phyloP scores from a whole-genome alignment of 2,329 filamentous ascomycete genomes.

The Neopestalotiopsis sp. region DNA sequence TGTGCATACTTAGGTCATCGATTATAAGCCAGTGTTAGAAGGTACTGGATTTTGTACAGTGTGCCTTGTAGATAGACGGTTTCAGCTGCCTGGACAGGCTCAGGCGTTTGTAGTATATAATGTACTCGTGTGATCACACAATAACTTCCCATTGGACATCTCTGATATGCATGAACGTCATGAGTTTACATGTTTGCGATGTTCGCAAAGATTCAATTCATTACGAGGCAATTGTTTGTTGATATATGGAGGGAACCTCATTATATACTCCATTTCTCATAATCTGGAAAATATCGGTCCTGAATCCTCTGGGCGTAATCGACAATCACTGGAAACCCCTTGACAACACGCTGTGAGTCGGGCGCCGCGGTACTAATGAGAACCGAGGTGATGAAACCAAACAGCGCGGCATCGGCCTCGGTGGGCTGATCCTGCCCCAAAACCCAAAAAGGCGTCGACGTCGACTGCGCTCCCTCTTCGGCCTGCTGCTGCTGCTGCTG shows the following conservation, averaged over 20 bases:
- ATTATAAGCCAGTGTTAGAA: background rate
- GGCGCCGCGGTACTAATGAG: slow-evolving; percentile 59
- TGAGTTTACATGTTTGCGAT: too few relatives aligned
- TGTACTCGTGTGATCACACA: background rate
- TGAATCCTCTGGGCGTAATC: slow-evolving; percentile 65
- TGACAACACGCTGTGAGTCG: slow-evolving; percentile 48
- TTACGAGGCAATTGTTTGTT: too few relatives aligned
- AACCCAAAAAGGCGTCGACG: slow-evolving; percentile 53
- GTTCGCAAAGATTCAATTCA: background rate
- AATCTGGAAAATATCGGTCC: slow-evolving; percentile 61
- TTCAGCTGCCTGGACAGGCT: background rate
- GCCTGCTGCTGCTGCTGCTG: slow-evolving; percentile 10
- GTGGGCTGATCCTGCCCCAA: slow-evolving; percentile 57
- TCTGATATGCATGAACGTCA: too few relatives aligned
- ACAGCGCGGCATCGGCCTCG: slow-evolving; percentile 62
- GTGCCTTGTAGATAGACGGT: background rate
- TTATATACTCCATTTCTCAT: slow-evolving; percentile 43
- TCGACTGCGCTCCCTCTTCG: slow-evolving; percentile 33
- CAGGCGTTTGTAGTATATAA: background rate
- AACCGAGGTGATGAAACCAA: slow-evolving; percentile 60
- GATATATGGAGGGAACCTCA: background rate
- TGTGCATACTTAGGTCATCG: too few relatives aligned
- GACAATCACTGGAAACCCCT: slow-evolving; percentile 50
- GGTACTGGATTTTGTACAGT: background rate
- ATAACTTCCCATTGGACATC: background rate